phyloP scores from a whole-genome alignment of 306 rosid species.

The Castanopsis chinensis region DNA sequence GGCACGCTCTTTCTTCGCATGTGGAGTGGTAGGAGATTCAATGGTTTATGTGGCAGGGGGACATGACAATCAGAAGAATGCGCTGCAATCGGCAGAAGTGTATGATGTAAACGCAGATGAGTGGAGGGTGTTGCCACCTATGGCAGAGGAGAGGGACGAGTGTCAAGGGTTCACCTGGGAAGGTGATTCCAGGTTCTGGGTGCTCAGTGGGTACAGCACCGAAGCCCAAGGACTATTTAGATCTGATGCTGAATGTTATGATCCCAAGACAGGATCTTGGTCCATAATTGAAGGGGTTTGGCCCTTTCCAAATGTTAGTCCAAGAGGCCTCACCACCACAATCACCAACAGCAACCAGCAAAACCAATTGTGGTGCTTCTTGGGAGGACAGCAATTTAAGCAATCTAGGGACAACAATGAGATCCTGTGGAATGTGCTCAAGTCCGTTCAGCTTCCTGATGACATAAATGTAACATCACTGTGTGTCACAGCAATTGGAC shows the following conservation, averaged over 20 bases:
- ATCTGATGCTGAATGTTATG: background rate
- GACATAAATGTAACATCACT: background rate
- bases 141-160: conserved; percentile 6
- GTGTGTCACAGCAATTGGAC: background rate
- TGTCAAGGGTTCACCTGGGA: background rate
- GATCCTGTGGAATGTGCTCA: background rate
- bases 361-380: conserved; percentile 1
- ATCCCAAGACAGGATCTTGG: background rate
- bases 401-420: background rate
- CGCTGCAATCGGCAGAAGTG: background rate
- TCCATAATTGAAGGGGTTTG: background rate
- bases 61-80: conserved; percentile 3
- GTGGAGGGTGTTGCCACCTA: background rate
- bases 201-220: background rate
- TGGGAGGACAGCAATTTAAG: background rate
- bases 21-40: background rate
- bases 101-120: background rate
- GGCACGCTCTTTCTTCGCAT: conserved; percentile 6
- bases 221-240: background rate
- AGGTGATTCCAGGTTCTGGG: background rate
- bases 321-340: background rate
- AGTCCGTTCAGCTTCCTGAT: background rate
- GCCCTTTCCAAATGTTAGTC: background rate
- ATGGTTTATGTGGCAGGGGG: conserved; percentile 5
- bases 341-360: background rate